Percentiles rank a stretch among this genome's conserved stretches.
These are phyloP conservation scores for Ceratobasidium sp. DNA, from an alignment of 1,284 basidiomycete species.

Conservation along the genomic window DNA sequence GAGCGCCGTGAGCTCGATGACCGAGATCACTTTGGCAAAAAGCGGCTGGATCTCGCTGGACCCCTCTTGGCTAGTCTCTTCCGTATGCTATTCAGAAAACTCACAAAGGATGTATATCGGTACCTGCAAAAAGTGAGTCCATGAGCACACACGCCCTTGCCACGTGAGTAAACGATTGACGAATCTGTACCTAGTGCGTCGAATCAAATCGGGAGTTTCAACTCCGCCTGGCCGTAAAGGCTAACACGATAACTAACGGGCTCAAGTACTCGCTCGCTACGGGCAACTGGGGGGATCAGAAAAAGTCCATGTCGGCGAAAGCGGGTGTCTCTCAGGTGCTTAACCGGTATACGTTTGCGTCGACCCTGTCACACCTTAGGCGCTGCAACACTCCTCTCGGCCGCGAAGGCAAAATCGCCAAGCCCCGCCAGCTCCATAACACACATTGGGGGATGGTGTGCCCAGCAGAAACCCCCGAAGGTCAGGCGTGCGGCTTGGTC, in stretches of 20 bases:
- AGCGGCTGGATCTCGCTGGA: slow-evolving; percentile 94
- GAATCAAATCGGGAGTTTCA: slow-evolving; percentile 97
- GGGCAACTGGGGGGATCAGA: slow-evolving; percentile 99
- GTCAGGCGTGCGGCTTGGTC: slow-evolving; percentile 98
- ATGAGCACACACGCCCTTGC: not conserved
- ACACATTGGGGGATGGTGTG: slow-evolving; percentile 99
- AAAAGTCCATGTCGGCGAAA: slow-evolving; percentile 97
- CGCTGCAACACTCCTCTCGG: slow-evolving; percentile 98
- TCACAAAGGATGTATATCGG: slow-evolving; percentile 96
- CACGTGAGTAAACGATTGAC: slow-evolving; percentile 39
- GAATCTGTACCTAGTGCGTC: slow-evolving; percentile 71
- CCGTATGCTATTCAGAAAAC: slow-evolving; percentile 96
- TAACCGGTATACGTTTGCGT: slow-evolving; percentile 98
- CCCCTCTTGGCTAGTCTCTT: slow-evolving; percentile 95
- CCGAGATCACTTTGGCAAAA: slow-evolving; percentile 99
- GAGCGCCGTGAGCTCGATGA: slow-evolving; percentile 97
- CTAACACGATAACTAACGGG: slow-evolving; percentile 97
- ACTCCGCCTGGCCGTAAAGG: slow-evolving; percentile 89
- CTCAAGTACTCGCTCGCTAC: slow-evolving; percentile 98
- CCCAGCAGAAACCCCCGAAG: slow-evolving; percentile 98
- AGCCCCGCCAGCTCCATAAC: slow-evolving; percentile 98
- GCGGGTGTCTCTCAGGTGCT: slow-evolving; percentile 99
- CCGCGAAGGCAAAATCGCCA: slow-evolving; percentile 98
- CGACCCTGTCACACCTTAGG: slow-evolving; percentile 96
- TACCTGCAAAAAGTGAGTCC: slow-evolving; percentile 88